phyloP scores from a whole-genome alignment of 2,329 filamentous ascomycete species.

The Neopestalotiopsis sp. region DNA sequence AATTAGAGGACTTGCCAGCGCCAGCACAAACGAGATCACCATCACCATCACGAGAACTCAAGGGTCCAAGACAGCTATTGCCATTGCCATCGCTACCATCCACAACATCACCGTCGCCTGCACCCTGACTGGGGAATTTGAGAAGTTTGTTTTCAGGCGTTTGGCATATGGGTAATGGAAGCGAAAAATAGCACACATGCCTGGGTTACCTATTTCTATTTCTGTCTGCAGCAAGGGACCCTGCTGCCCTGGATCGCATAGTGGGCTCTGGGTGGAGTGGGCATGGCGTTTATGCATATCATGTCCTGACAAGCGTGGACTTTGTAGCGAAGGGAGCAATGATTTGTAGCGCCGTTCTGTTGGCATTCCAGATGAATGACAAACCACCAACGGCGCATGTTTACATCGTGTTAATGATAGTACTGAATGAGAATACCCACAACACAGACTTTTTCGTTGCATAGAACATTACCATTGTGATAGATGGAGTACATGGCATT shows the following conservation, averaged over 20 bases:
- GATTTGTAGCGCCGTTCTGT: not conserved
- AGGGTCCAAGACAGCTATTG: not conserved
- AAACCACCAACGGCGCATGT: not conserved
- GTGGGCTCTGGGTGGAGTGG: not conserved
- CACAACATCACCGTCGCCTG: not conserved
- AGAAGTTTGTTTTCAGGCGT: too few relatives aligned
- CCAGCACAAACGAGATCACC: slow-evolving; percentile 27
- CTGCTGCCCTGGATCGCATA: not conserved
- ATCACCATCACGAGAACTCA: slow-evolving; percentile 23
- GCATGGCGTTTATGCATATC: not conserved
- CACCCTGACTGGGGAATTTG: not conserved
- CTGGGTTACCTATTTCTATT: not conserved
- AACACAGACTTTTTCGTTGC: not conserved
- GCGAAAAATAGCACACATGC: not conserved
- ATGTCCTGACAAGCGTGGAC: not conserved
- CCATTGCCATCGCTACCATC: slow-evolving; percentile 2
- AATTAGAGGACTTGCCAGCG: slow-evolving; percentile 24
- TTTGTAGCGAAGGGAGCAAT: not conserved
- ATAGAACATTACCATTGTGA: not conserved
- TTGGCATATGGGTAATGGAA: too few relatives aligned
- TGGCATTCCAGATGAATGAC: not conserved
- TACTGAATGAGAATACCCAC: slow-evolving; percentile 6
- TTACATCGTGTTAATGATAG: not conserved
- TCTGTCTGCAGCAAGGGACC: not conserved
- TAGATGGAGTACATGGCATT: too few relatives aligned